Evolutionary conservation across 352 stramenopile species (phyloP).

Genomic region (Phytophthora foliorum): DNA sequence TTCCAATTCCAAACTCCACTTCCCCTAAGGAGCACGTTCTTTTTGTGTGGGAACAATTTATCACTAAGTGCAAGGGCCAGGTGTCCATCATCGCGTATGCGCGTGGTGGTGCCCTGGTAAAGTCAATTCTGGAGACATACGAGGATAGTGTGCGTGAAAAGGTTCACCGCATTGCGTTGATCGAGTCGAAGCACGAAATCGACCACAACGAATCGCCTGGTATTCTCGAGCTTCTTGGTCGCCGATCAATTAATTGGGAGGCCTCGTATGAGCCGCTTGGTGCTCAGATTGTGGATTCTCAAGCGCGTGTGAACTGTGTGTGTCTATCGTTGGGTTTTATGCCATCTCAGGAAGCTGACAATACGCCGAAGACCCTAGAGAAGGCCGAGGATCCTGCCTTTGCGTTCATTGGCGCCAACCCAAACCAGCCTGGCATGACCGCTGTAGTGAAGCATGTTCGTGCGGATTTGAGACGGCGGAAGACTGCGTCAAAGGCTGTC

Average conservation of each 20-base stretch:
- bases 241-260: conserved; percentile 92
- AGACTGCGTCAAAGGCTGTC: conserved; percentile 43
- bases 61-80: conserved; percentile 84
- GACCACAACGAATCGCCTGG: conserved; percentile 79
- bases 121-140: conserved; percentile 86
- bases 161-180: conserved; percentile 84
- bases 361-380: conserved; percentile 75
- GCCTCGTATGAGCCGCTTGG: conserved; percentile 85
- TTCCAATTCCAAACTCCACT: conserved; percentile 87
- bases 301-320: conserved; percentile 87
- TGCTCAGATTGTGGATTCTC: conserved; percentile 88
- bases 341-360: conserved; percentile 71
- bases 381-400: conserved; percentile 87
- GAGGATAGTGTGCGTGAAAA: conserved; percentile 81
- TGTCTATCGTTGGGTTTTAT: conserved; percentile 89
- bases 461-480: conserved; percentile 61
- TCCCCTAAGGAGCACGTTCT: conserved; percentile 88
- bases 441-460: conserved; percentile 87
- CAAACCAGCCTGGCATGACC: conserved; percentile 84
- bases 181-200: conserved; percentile 92
- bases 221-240: conserved; percentile 83
- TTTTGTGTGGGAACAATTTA: conserved; percentile 91
- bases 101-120: conserved; percentile 81
- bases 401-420: conserved; percentile 84
- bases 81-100: conserved; percentile 89